A percentile compares a stretch with the other conserved stretches of the same genome.
These are phyloP conservation scores for Zygoascus ofunaensis DNA, from an alignment of 805 yeast genomes.

Conservation along the genomic window DNA sequence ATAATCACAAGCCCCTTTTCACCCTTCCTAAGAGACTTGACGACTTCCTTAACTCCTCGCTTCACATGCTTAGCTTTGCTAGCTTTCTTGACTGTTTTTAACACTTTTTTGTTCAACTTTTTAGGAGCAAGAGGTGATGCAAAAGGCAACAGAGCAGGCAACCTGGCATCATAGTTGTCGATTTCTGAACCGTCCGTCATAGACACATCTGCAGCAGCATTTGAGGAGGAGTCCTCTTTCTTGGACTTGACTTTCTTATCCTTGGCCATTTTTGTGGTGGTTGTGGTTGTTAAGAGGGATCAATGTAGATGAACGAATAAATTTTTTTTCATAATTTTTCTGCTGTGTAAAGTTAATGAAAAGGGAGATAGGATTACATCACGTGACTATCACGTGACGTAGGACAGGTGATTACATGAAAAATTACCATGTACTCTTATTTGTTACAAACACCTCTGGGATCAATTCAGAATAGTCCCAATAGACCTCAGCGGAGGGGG, in stretches of 20 bases:
- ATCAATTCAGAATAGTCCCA: too few relatives aligned
- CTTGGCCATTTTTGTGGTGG: slow-evolving; percentile 23
- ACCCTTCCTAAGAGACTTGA: slow-evolving; percentile 94
- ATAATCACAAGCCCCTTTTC: slow-evolving; percentile 93
- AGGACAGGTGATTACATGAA: too few relatives aligned
- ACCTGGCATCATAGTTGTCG: slow-evolving; percentile 86
- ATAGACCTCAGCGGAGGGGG: too few relatives aligned
- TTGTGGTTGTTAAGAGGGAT: too few relatives aligned
- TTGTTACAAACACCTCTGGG: too few relatives aligned
- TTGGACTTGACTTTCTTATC: slow-evolving; percentile 18
- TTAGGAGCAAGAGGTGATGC: slow-evolving; percentile 94
- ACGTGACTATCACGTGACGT: too few relatives aligned
- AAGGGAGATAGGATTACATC: too few relatives aligned
- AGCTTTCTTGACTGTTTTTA: slow-evolving; percentile 94
- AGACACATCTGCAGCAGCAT: slow-evolving; percentile 1
- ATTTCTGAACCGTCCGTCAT: slow-evolving; percentile 25
- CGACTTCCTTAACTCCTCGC: slow-evolving; percentile 98
- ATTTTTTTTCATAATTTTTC: too few relatives aligned
- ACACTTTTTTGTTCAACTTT: slow-evolving; percentile 87
- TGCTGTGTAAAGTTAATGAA: too few relatives aligned
- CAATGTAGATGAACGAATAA: too few relatives aligned
- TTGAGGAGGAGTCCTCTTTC: slow-evolving; percentile 1
- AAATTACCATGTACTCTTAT: too few relatives aligned
- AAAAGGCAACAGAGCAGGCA: slow-evolving; percentile 84
- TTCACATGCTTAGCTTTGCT: slow-evolving; percentile 97